phyloP scores from a whole-genome alignment of 2,329 filamentous ascomycete species.

The Calonectria honghensis region DNA sequence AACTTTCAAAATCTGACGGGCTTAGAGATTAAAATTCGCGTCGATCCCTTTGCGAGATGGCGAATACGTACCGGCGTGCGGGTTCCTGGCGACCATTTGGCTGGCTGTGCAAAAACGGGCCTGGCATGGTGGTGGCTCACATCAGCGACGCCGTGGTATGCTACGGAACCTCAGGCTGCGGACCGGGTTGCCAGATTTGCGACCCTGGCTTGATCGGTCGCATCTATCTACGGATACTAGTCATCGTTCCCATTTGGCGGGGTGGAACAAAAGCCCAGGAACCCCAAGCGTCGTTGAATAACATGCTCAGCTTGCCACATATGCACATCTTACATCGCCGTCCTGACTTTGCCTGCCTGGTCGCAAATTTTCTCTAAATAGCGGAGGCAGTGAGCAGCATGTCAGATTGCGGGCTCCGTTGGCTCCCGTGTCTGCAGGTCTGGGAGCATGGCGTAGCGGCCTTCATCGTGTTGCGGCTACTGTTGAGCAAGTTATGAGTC shows the following conservation, averaged over 20 bases:
- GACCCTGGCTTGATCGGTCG: conserved; percentile 14
- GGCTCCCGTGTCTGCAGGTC: conserved; percentile 17
- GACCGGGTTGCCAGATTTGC: conserved; percentile 19
- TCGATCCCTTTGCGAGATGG: conserved; percentile 4
- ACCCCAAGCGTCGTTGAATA: background rate
- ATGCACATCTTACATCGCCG: background rate
- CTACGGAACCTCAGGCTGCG: background rate
- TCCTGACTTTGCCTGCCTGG: background rate
- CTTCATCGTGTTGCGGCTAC: background rate
- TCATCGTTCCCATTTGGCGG: conserved; percentile 1
- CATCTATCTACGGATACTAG: background rate
- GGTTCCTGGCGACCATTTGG: background rate
- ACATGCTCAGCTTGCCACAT: background rate
- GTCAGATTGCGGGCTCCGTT: conserved; percentile 11
- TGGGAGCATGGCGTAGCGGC: conserved; percentile 3
- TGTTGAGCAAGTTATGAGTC: conserved; percentile 28
- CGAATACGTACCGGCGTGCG: conserved; percentile 3
- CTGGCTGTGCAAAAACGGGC: conserved; percentile 1
- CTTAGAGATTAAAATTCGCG: conserved; percentile 14
- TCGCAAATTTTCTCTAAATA: background rate
- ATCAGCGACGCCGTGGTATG: conserved; percentile 40
- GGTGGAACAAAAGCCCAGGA: background rate
- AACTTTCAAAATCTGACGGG: background rate
- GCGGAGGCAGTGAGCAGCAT: conserved; percentile 22
- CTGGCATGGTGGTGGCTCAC: conserved; percentile 46